phyloP scores from a whole-genome alignment of 2,329 filamentous ascomycete genomes.

The Colletotrichum phormii region DNA sequence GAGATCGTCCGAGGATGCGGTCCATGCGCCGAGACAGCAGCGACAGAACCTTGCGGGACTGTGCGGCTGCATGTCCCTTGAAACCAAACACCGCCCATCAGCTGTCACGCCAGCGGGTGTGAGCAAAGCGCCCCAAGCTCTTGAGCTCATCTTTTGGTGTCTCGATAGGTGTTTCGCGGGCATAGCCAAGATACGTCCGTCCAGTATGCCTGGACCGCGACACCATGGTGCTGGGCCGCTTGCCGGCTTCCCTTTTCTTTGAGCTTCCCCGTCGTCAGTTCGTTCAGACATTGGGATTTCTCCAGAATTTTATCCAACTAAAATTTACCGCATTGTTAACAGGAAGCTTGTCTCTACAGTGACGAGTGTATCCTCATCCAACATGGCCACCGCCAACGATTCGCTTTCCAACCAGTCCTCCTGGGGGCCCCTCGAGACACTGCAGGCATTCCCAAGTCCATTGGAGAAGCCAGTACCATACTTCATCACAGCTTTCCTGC shows the following conservation, averaged over 20 bases:
- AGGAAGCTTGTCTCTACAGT: background rate
- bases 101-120: slow-evolving; percentile 20
- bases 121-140: slow-evolving; percentile 25
- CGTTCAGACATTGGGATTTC: background rate
- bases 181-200: slow-evolving; percentile 27
- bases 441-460: slow-evolving; percentile 29
- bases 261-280: slow-evolving; percentile 7
- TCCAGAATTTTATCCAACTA: slow-evolving; percentile 7
- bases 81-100: slow-evolving; percentile 34
- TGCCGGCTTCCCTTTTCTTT: slow-evolving; percentile 32
- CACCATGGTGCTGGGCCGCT: slow-evolving; percentile 23
- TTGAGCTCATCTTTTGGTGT: slow-evolving; percentile 24
- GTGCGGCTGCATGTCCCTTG: slow-evolving; percentile 32
- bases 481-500: slow-evolving; percentile 27
- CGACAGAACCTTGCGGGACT: slow-evolving; percentile 10
- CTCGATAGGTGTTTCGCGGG: slow-evolving; percentile 27
- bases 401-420: slow-evolving; percentile 22
- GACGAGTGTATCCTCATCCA: slow-evolving; percentile 10
- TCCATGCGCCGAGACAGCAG: slow-evolving; percentile 31
- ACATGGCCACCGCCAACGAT: slow-evolving; percentile 34
- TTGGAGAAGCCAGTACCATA: slow-evolving; percentile 32
- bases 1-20: slow-evolving; percentile 35
- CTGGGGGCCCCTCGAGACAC: slow-evolving; percentile 27
- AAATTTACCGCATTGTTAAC: background rate
- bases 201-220: slow-evolving; percentile 18